These are phyloP conservation scores for Pelargonium exstipulatum DNA, from an alignment of 441 rosid species.

Conservation along the genomic window DNA sequence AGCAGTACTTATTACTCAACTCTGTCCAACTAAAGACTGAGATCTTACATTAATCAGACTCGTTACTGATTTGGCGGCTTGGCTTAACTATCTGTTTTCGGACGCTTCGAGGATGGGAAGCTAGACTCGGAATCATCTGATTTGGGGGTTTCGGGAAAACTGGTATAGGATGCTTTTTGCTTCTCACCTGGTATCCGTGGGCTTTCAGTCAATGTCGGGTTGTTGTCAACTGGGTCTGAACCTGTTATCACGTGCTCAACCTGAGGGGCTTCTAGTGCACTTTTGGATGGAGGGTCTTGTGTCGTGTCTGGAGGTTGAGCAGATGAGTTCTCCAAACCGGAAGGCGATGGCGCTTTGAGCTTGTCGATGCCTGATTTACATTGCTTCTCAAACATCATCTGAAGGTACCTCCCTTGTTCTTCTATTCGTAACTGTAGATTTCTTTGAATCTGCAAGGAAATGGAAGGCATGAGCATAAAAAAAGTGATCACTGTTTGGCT, in stretches of 20 bases:
- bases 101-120: conserved; percentile 43
- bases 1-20: conserved; percentile 21
- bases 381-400: conserved; percentile 95
- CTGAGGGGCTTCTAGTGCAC: conserved; percentile 29
- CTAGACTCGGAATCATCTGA: conserved; percentile 21
- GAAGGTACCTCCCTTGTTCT: conserved; percentile 91
- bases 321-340: conserved; percentile 38
- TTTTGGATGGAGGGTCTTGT: conserved; percentile 30
- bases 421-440: conserved; percentile 84
- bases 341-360: conserved; percentile 48
- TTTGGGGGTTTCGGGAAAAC: conserved; percentile 26
- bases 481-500: no score
- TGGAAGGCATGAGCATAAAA: background rate
- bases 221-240: conserved; percentile 9
- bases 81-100: conserved; percentile 34
- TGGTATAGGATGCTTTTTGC: conserved; percentile 26
- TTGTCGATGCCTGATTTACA: conserved; percentile 49
- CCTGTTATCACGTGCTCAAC: conserved; percentile 23
- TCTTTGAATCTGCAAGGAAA: conserved; percentile 69
- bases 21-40: conserved; percentile 21
- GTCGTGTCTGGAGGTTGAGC: conserved; percentile 27
- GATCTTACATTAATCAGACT: conserved; percentile 19
- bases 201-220: conserved; percentile 25
- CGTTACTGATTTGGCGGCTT: conserved; percentile 7
- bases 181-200: conserved; percentile 22